These are phyloP conservation scores for Oryza meyeriana DNA, from an alignment of 176 grass and related monocot species.

Conservation along the genomic window DNA sequence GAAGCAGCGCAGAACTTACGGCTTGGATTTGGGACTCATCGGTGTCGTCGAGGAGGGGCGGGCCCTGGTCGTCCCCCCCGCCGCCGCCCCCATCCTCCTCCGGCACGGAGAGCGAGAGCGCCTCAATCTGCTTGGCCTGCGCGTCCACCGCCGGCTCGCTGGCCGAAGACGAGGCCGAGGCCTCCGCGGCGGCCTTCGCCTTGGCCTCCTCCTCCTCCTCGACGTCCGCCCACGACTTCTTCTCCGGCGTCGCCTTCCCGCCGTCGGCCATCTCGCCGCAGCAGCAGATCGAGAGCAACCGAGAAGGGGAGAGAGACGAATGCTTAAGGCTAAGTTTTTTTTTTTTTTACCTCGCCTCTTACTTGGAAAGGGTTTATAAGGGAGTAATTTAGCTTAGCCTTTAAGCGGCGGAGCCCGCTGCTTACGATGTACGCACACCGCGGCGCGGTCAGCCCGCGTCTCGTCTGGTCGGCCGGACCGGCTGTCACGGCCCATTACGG, in stretches of 20 bases:
- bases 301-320: neutral
- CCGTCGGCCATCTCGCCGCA: conserved; percentile 37
- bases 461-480: neutral
- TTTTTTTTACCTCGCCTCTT: neutral
- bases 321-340: neutral
- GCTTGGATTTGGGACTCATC: conserved; percentile 87
- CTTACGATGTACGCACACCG: conserved; percentile 10
- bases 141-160: conserved; percentile 20
- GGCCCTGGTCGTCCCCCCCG: conserved; percentile 17
- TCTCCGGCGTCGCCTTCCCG: conserved; percentile 53
- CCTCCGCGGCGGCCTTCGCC: conserved; percentile 31
- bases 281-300: conserved; percentile 28
- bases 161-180: conserved; percentile 8
- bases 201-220: conserved; percentile 74
- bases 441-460: neutral
- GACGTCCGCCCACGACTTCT: conserved; percentile 77
- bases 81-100: conserved; percentile 24
- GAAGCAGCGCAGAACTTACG: conserved; percentile 28
- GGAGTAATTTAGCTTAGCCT: conserved; percentile 31
- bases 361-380: conserved; percentile 2
- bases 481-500: neutral
- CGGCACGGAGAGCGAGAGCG: conserved; percentile 52
- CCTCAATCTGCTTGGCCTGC: conserved; percentile 75
- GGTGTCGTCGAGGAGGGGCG: conserved; percentile 64
- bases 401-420: conserved; percentile 20